Conservation (phyloP, 352 stramenopile species). For the Phytopythium sindhum region DNA sequence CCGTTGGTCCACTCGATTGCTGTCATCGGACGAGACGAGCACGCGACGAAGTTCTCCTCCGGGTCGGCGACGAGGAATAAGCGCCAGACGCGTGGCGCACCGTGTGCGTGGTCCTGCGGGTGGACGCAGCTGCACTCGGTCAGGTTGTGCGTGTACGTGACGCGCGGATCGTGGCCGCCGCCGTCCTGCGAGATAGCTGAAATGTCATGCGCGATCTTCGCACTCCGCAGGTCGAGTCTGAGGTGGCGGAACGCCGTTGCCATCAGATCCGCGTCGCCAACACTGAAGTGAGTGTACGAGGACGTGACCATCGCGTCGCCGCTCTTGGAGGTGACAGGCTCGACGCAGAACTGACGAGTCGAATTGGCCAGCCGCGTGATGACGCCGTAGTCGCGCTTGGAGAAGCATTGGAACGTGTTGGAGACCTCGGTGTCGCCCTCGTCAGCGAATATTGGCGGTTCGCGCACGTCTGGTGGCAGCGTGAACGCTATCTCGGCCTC, state of each 20-base stretch:
- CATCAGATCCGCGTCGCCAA: conserved; percentile 12
- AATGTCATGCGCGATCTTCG: conserved; percentile 20
- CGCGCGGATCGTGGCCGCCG: conserved; percentile 25
- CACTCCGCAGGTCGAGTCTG: conserved; percentile 15
- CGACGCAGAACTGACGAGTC: conserved; percentile 14
- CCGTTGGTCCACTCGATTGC: conserved; percentile 5
- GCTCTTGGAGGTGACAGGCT: neutral
- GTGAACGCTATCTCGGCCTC: neutral
- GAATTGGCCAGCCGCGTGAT: conserved; percentile 17
- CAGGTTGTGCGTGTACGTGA: conserved; percentile 22
- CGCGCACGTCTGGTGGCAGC: neutral
- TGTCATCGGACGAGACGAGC: conserved; percentile 1
- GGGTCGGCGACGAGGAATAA: neutral
- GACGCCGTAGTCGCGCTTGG: conserved; percentile 20
- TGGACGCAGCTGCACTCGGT: conserved; percentile 29
- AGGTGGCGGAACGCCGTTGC: conserved; percentile 22
- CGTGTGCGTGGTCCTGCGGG: conserved; percentile 7
- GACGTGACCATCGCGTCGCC: neutral
- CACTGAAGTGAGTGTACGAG: conserved; percentile 17
- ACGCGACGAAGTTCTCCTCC: conserved; percentile 7
- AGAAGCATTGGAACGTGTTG: conserved; percentile 9
- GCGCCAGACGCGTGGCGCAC: conserved; percentile 6
- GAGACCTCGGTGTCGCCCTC: neutral
- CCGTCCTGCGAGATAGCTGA: conserved; percentile 24
- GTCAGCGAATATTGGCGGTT: neutral